These are phyloP conservation scores for Leishmania martiniquensis DNA, from an alignment of 208 protist genomes.

Conservation along the genomic window DNA sequence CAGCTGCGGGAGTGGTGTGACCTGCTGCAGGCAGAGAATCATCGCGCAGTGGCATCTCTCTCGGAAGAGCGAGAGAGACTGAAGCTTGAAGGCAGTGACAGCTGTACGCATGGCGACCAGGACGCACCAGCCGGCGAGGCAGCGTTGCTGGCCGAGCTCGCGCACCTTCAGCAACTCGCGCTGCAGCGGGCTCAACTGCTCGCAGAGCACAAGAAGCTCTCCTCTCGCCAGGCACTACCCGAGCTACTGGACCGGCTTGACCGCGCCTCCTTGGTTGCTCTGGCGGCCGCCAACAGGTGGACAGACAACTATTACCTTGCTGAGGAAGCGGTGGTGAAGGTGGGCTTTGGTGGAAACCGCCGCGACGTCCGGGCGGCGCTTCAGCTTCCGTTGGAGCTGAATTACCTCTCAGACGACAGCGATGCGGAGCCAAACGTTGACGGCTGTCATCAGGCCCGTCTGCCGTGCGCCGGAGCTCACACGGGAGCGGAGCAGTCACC, in stretches of 20 bases:
- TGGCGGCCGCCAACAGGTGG: slow-evolving; percentile 78
- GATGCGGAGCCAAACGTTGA: slow-evolving; percentile 6
- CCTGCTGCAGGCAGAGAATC: background rate
- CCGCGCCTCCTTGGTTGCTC: slow-evolving; percentile 29
- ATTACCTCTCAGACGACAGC: slow-evolving; percentile 45
- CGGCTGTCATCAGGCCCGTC: background rate
- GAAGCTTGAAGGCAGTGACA: background rate
- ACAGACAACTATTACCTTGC: slow-evolving; percentile 82
- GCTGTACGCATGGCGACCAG: background rate
- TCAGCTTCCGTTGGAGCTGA: slow-evolving; percentile 48
- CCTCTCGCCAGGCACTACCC: slow-evolving; percentile 12
- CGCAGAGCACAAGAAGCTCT: slow-evolving; percentile 10
- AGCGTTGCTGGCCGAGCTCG: background rate
- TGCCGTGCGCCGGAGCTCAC: background rate
- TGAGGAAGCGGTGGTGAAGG: slow-evolving; percentile 53
- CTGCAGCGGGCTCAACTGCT: slow-evolving; percentile 15
- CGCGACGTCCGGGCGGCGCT: slow-evolving; percentile 48
- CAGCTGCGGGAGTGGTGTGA: slow-evolving; percentile 12
- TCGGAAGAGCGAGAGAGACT: slow-evolving; percentile 4
- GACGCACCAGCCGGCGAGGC: slow-evolving; percentile 4
- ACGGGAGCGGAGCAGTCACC: background rate
- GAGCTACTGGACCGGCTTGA: slow-evolving; percentile 34
- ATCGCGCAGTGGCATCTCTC: background rate
- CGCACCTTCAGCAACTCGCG: background rate
- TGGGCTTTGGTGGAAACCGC: slow-evolving; percentile 27